A percentile compares a stretch with the other conserved stretches of the same genome.
These are phyloP conservation scores for Russula emetica DNA, from an alignment of 768 basidiomycete genomes.

Conservation along the genomic window DNA sequence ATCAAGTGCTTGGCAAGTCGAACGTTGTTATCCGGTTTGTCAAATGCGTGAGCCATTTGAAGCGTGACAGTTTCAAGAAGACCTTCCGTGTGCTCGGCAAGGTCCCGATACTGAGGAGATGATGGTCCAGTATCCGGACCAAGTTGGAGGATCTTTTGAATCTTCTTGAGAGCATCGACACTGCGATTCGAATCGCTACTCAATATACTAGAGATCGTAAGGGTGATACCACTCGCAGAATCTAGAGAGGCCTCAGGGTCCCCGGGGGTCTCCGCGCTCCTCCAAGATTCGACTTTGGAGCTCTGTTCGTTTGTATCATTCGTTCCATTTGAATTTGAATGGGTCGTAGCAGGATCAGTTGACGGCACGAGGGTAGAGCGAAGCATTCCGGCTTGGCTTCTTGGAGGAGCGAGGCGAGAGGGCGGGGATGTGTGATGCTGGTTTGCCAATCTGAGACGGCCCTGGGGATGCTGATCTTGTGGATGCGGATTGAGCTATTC, in stretches of 20 bases:
- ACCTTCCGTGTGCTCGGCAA: conserved; percentile 75
- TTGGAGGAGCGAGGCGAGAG: conserved; percentile 67
- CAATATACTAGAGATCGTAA: conserved; percentile 84
- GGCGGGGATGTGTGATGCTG: conserved; percentile 41
- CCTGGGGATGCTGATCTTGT: conserved; percentile 39
- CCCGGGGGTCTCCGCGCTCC: conserved; percentile 17
- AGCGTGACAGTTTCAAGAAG: conserved; percentile 86
- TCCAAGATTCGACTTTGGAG: conserved; percentile 25
- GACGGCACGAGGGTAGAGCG: conserved; percentile 17
- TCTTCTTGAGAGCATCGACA: conserved; percentile 90
- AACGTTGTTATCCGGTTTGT: conserved; percentile 79
- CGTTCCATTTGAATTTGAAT: conserved; percentile 13
- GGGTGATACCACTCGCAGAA: conserved; percentile 57
- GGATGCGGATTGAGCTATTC: conserved; percentile 41
- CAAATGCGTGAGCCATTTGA: conserved; percentile 90
- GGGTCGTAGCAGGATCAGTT: not conserved
- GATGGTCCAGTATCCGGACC: conserved; percentile 69
- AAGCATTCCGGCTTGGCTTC: conserved; percentile 41
- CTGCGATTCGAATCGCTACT: conserved; percentile 81
- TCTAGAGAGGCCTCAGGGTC: conserved; percentile 29
- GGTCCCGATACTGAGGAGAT: conserved; percentile 67
- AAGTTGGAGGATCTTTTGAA: conserved; percentile 80
- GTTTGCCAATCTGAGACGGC: conserved; percentile 31
- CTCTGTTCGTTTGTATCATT: conserved; percentile 18
- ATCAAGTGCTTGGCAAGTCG: conserved; percentile 96